phyloP scores from a whole-genome alignment of 2,329 filamentous ascomycete species.

The Tolypocladium sp. region DNA sequence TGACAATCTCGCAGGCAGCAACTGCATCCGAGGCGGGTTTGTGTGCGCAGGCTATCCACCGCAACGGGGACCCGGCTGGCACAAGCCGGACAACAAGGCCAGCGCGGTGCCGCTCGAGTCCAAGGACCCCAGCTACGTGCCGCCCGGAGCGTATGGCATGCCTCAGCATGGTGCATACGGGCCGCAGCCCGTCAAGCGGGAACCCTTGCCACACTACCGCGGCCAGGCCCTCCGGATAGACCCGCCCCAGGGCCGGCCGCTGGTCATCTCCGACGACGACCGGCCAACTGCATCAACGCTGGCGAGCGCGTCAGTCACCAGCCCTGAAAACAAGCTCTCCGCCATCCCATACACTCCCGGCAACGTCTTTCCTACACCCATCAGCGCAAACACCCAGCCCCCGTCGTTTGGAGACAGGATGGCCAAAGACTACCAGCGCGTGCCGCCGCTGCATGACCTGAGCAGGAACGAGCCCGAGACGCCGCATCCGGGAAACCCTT shows the following conservation, averaged over 20 bases:
- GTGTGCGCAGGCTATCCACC: conserved; percentile 86
- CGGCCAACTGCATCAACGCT: conserved; percentile 50
- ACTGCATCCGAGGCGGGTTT: conserved; percentile 85
- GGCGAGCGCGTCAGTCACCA: conserved; percentile 46
- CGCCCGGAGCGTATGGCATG: conserved; percentile 54
- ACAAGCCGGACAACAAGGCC: conserved; percentile 64
- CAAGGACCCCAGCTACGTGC: conserved; percentile 61
- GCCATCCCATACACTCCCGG: conserved; percentile 44
- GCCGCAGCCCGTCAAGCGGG: conserved; percentile 37
- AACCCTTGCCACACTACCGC: conserved; percentile 50
- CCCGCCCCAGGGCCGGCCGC: conserved; percentile 48
- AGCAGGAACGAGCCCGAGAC: conserved; percentile 47
- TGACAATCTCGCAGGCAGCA: conserved; percentile 52
- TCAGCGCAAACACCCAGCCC: conserved; percentile 44
- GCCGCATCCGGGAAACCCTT: conserved; percentile 36
- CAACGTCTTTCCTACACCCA: conserved; percentile 52
- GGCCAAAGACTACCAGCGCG: conserved; percentile 50
- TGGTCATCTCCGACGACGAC: conserved; percentile 45
- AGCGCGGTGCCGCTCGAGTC: conserved; percentile 69
- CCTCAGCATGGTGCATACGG: conserved; percentile 34
- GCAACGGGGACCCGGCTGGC: conserved; percentile 61
- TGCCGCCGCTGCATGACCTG: conserved; percentile 52
- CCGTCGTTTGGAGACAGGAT: conserved; percentile 37
- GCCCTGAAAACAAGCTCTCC: conserved; percentile 54
- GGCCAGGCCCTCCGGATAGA: conserved; percentile 54